Conservation (phyloP, 495 filamentous ascomycete species). For the Lasiosphaeria hispida region DNA sequence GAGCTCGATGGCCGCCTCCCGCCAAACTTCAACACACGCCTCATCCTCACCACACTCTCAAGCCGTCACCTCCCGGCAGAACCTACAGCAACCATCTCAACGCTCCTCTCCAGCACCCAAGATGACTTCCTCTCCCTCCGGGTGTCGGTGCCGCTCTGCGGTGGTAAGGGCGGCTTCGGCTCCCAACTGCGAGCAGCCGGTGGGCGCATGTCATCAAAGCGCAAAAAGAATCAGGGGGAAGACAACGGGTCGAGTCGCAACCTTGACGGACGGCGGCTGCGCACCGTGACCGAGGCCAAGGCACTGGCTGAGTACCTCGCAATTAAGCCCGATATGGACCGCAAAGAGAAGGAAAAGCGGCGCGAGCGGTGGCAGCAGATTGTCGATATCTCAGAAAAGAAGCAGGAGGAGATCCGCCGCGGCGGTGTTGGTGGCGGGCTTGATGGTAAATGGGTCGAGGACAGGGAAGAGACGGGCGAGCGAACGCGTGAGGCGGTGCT, state of each 20-base stretch:
- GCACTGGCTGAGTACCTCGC: conserved; percentile 91
- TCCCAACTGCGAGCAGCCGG: conserved; percentile 95
- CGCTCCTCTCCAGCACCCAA: conserved; percentile 45
- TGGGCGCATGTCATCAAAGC: conserved; percentile 93
- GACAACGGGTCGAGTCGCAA: conserved; percentile 87
- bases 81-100: conserved; percentile 46
- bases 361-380: conserved; percentile 79
- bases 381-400: conserved; percentile 75
- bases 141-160: conserved; percentile 69
- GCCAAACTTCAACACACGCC: conserved; percentile 36
- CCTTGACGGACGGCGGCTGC: conserved; percentile 83
- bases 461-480: conserved; percentile 80
- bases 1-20: conserved; percentile 66
- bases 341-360: conserved; percentile 81
- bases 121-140: conserved; percentile 75
- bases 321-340: conserved; percentile 95
- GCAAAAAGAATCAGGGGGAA: conserved; percentile 81
- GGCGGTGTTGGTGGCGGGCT: conserved; percentile 64
- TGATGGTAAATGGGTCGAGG: conserved; percentile 90
- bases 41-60: conserved; percentile 78
- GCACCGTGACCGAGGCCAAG: conserved; percentile 93
- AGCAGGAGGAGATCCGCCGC: conserved; percentile 72
- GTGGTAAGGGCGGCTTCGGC: conserved; percentile 96
- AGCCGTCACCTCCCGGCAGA: conserved; percentile 61
- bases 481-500: conserved; percentile 80